Base-by-base conservation (phyloP, 495 filamentous ascomycete species). In the Penicillium angulare region DNA sequence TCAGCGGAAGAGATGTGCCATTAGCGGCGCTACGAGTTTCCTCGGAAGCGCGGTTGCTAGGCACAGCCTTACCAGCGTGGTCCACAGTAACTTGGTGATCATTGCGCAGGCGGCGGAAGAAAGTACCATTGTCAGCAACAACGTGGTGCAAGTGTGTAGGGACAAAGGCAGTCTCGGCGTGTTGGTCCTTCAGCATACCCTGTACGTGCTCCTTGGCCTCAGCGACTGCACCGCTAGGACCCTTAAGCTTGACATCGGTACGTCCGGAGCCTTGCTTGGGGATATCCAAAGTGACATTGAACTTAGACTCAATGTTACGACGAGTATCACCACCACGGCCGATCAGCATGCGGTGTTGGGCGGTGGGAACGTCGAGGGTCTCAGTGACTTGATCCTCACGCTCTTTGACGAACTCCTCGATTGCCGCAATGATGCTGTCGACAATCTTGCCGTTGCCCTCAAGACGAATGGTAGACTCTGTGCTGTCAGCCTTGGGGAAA, bases 321-420 rank as follows among this genome's bases (percentile, higher is more conserved):
- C 91, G 84, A 29, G 84, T 85, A 44, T 93, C 89, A 45, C 93
- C 93, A 50, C 90, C 91, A 32, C 90, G 88, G 38, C 93, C 93
- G 58, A 99, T 97, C 12, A 99, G 79, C 8, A 89, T 76, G 26
- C 90, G 81, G 64, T 97, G 95, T 74, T 95, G 96, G 47, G 92
- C 85, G 3, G 83, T 81, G 18, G 90, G 83, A 17, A 97, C 85
- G 4, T 95, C 90, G 34, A 96, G 50, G n/a, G 69, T 76, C 50
- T 86, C 86, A 4, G 81, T 84, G 22, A 86, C 80, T 64, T 95
- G 87, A 57, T 81, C 89, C 57, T 88, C 84, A 21, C 88, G 86
- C 66, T 96, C 83, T 16, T 79, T 71, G 29, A 96, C 88, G 34
- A 93, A 86, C 18, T 80, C 72, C 57, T 92, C 63, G 53, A 99